phyloP scores from a whole-genome alignment of 768 basidiomycete genomes.

The Rhizopogon vinicolor region DNA sequence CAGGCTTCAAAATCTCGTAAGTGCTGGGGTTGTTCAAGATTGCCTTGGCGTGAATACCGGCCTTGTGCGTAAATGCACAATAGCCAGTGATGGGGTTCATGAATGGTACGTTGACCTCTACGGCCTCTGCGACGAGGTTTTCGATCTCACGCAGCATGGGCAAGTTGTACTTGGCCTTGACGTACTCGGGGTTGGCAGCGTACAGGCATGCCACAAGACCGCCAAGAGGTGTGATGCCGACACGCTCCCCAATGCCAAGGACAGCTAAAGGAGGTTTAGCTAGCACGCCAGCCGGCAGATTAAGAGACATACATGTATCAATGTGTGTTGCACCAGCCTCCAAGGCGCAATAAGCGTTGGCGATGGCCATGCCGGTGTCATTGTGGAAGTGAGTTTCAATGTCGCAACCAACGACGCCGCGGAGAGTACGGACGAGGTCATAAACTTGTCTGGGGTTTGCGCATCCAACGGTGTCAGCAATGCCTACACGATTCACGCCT shows the following conservation, averaged over 20 bases:
- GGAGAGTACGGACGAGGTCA: slow-evolving; percentile 92
- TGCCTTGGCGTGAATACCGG: slow-evolving; percentile 99
- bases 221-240: slow-evolving; percentile 97
- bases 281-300: background rate
- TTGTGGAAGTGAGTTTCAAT: slow-evolving; percentile 99
- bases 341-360: slow-evolving; percentile 96
- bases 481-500: slow-evolving; percentile 97
- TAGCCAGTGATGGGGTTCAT: slow-evolving; percentile 96
- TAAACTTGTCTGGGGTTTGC: slow-evolving; percentile 99
- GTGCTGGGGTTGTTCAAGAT: slow-evolving; percentile 99
- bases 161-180: slow-evolving; percentile 99
- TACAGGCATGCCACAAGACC: slow-evolving; percentile 96
- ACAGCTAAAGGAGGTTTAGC: slow-evolving; percentile 49
- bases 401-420: slow-evolving; percentile 95
- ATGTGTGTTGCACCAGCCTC: slow-evolving; percentile 99
- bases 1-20: slow-evolving; percentile 98
- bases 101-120: slow-evolving; percentile 97
- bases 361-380: slow-evolving; percentile 98
- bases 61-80: slow-evolving; percentile 99
- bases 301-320: slow-evolving; percentile 75
- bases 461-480: slow-evolving; percentile 98
- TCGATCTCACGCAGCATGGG: slow-evolving; percentile 97
- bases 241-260: slow-evolving; percentile 97
- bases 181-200: slow-evolving; percentile 96
- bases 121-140: slow-evolving; percentile 97